Percentiles rank a stretch among this genome's conserved stretches.
Evolutionary conservation across 2,329 filamentous ascomycete species (phyloP).

Genomic region (Fusarium chaquense): DNA sequence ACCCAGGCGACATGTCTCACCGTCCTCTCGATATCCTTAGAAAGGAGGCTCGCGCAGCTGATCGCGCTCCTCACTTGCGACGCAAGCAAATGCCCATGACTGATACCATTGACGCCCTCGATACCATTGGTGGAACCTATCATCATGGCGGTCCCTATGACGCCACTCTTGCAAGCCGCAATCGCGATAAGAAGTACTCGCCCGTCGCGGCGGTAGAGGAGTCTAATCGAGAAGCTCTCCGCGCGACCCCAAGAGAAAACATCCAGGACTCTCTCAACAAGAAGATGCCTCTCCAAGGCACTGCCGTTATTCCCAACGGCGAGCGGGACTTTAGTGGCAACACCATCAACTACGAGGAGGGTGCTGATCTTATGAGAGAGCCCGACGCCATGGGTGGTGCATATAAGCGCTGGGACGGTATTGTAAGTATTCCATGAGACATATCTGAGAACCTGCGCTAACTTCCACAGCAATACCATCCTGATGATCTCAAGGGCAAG

Average conservation of each 20-base stretch:
- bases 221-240: conserved; percentile 80
- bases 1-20: conserved; percentile 72
- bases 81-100: conserved; percentile 74
- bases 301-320: conserved; percentile 81
- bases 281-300: conserved; percentile 85
- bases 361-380: conserved; percentile 87
- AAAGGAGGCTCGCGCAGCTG: conserved; percentile 72
- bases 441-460: conserved; percentile 3
- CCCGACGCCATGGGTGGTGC: conserved; percentile 74
- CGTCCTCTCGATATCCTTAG: conserved; percentile 76
- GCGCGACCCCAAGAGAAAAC: conserved; percentile 83
- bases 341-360: conserved; percentile 83
- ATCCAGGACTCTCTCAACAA: conserved; percentile 78
- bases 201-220: conserved; percentile 81
- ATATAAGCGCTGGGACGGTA: conserved; percentile 79
- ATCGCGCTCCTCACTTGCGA: conserved; percentile 75
- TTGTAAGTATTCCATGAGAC: conserved; percentile 67
- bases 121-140: conserved; percentile 75
- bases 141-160: conserved; percentile 95
- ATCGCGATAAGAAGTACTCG: conserved; percentile 70
- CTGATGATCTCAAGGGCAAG: conserved; percentile 85
- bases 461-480: conserved; percentile 71
- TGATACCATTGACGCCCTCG: conserved; percentile 85
- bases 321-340: conserved; percentile 74
- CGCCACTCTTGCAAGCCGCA: conserved; percentile 80